Evolutionary conservation across 495 filamentous ascomycete genomes (phyloP).

Genomic region (Penicillium maclennaniae): DNA sequence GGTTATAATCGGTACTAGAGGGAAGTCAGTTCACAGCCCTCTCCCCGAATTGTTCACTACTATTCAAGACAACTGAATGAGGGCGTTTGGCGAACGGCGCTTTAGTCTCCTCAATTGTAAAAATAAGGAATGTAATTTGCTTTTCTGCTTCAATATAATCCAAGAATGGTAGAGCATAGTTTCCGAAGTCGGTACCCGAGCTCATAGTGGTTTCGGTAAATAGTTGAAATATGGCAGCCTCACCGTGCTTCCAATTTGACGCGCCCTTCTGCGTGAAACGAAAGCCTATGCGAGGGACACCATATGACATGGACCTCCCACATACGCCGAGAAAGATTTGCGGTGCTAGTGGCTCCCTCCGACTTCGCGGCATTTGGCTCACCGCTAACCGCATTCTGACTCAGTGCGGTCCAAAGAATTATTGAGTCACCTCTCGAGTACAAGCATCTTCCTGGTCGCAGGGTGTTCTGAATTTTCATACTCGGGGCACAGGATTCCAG

Average conservation of each 20-base stretch:
- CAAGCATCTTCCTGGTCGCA: conserved; percentile 14
- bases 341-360: not conserved
- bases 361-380: too few relatives aligned
- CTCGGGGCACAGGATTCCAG: conserved; percentile 13
- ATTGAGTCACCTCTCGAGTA: conserved; percentile 24
- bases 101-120: not conserved
- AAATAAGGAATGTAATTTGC: not conserved
- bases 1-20: conserved; percentile 40
- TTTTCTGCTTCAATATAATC: not conserved
- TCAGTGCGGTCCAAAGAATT: conserved; percentile 11
- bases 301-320: not conserved
- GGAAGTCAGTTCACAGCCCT: not conserved
- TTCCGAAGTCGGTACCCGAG: not conserved
- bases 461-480: conserved; percentile 14
- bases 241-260: not conserved
- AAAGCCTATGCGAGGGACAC: not conserved
- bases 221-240: not conserved
- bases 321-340: not conserved
- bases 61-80: not conserved
- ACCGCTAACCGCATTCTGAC: too few relatives aligned
- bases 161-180: not conserved
- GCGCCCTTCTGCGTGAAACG: not conserved
- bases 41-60: conserved; percentile 5
- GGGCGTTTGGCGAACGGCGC: conserved; percentile 4
- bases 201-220: not conserved